phyloP scores from a whole-genome alignment of 371 early-diverging fungal genomes.

The Mucor sp. region DNA sequence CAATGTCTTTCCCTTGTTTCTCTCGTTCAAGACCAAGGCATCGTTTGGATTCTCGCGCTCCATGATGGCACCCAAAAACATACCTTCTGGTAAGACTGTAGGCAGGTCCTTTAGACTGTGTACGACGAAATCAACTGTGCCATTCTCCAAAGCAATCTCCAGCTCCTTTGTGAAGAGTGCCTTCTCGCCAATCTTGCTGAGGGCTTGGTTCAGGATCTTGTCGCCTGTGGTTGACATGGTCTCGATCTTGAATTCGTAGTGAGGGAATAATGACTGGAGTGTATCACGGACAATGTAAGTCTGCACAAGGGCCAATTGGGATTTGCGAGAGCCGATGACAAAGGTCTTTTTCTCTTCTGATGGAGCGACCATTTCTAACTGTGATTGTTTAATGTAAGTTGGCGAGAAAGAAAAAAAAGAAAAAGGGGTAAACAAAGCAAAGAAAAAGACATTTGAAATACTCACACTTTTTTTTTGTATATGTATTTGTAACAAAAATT shows the following conservation, averaged over 20 bases:
- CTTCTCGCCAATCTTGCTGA: conserved; percentile 93
- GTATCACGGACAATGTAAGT: conserved; percentile 69
- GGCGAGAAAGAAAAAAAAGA: neutral
- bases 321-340: conserved; percentile 82
- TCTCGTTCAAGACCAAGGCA: conserved; percentile 71
- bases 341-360: conserved; percentile 7
- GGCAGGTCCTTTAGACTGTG: conserved; percentile 96
- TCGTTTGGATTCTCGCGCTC: conserved; percentile 91
- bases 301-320: conserved; percentile 91
- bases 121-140: conserved; percentile 88
- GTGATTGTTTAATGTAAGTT: conserved; percentile 1
- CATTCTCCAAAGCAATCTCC: conserved; percentile 76
- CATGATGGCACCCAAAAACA: conserved; percentile 83
- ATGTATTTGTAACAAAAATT: neutral
- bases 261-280: conserved; percentile 53
- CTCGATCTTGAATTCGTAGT: conserved; percentile 59
- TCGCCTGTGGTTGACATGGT: conserved; percentile 92
- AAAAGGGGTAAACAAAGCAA: neutral
- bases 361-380: conserved; percentile 2
- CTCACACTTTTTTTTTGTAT: neutral
- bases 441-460: neutral
- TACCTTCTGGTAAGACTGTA: conserved; percentile 82
- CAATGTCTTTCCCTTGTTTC: conserved; percentile 42
- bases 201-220: conserved; percentile 79
- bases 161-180: conserved; percentile 95